A percentile compares a stretch with the other conserved stretches of the same genome.
Evolutionary conservation across 257 asterid species (phyloP).

Genomic region (Scutellaria baicalensis): DNA sequence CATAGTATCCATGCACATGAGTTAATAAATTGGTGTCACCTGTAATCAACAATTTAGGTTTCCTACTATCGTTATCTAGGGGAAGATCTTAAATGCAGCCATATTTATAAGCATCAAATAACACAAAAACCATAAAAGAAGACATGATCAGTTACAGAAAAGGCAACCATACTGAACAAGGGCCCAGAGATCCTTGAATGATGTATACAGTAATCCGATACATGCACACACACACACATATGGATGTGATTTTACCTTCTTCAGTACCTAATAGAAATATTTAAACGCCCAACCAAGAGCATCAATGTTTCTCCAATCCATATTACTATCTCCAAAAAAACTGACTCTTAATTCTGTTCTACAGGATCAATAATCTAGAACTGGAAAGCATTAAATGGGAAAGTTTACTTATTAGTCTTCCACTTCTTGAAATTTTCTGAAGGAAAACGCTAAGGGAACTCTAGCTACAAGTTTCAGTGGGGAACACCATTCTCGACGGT

Average conservation of each 20-base stretch:
- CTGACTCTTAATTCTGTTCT: not conserved
- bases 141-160: not conserved
- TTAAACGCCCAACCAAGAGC: not conserved
- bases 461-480: not conserved
- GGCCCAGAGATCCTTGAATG: not conserved
- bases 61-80: not conserved
- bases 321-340: not conserved
- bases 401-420: not conserved
- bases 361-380: not conserved
- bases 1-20: conserved; percentile 1
- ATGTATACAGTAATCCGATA: no score
- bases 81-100: not conserved
- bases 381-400: not conserved
- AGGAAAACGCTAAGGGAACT: not conserved
- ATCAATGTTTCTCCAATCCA: not conserved
- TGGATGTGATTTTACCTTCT: no score
- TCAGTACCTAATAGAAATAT: not conserved
- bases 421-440: not conserved
- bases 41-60: not conserved
- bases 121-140: not conserved
- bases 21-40: not conserved
- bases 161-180: not conserved
- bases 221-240: no score
- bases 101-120: not conserved
- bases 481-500: conserved; percentile 1